Percentiles rank a stretch among this genome's conserved stretches.
Evolutionary conservation across 2,329 filamentous ascomycete genomes (phyloP).

Genomic region (Diaporthe sp.): DNA sequence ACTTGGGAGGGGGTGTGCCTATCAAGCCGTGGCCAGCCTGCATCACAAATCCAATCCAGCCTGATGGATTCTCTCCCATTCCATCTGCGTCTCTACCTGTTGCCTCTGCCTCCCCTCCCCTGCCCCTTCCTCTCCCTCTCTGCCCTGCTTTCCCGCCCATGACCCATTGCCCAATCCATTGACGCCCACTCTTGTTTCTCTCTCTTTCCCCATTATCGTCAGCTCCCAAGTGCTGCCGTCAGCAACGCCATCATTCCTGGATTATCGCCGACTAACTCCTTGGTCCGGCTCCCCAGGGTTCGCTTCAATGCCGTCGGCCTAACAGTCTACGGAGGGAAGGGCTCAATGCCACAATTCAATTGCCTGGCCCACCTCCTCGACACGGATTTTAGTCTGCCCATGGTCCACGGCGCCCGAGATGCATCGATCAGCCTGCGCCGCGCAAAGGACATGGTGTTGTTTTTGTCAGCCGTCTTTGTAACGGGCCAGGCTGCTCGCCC

Average conservation of each 20-base stretch:
- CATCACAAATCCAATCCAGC: conserved; percentile 30
- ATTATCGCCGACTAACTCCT: conserved; percentile 34
- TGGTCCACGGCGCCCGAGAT: not conserved
- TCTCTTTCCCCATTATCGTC: not conserved
- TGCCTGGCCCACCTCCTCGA: not conserved
- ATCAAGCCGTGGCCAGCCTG: conserved; percentile 14
- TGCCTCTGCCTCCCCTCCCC: conserved; percentile 2
- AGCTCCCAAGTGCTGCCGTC: conserved; percentile 27
- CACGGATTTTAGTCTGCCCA: not conserved
- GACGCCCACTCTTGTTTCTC: not conserved
- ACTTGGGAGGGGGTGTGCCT: conserved; percentile 11
- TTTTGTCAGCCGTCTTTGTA: conserved; percentile 2
- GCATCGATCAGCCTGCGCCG: not conserved
- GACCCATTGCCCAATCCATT: conserved; percentile 9
- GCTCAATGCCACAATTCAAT: not conserved
- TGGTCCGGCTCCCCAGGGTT: not conserved
- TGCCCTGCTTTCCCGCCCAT: not conserved
- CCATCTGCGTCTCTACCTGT: conserved; percentile 21
- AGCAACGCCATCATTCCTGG: conserved; percentile 5
- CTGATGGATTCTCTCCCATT: conserved; percentile 23
- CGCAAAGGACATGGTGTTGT: not conserved
- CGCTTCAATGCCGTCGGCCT: conserved; percentile 12
- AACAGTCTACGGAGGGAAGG: conserved; percentile 2
- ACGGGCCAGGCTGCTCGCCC: not conserved
- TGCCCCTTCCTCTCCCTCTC: not conserved